These are phyloP conservation scores for Leonotis leonurus DNA, from an alignment of 257 asterid species.

Conservation along the genomic window DNA sequence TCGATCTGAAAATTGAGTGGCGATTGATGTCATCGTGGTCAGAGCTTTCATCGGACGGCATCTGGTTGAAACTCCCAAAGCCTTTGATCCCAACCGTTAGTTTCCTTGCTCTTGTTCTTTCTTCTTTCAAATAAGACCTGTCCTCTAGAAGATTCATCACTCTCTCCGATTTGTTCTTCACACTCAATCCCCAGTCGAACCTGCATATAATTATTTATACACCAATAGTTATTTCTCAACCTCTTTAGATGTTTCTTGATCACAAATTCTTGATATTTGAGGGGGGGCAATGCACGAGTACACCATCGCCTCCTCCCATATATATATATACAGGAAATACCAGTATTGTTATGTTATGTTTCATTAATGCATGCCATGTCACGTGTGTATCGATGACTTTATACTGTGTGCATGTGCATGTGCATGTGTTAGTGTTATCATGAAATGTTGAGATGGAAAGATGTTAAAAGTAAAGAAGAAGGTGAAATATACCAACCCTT, in stretches of 20 bases:
- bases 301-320: too few species aligned
- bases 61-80: slow-evolving; percentile 53
- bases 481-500: slow-evolving; percentile 37
- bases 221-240: background rate
- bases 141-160: slow-evolving; percentile 44
- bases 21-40: background rate
- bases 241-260: background rate
- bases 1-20: slow-evolving; percentile 14
- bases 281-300: too few species aligned
- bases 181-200: slow-evolving; percentile 77
- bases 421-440: too few species aligned
- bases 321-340: too few species aligned
- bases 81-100: slow-evolving; percentile 68
- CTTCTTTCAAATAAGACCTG: slow-evolving; percentile 48
- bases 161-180: slow-evolving; percentile 48
- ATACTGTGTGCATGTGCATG: too few species aligned
- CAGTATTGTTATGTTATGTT: too few species aligned
- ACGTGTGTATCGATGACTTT: too few species aligned
- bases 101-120: slow-evolving; percentile 56
- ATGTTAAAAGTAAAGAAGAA: background rate
- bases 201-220: slow-evolving; percentile 20
- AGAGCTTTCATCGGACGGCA: slow-evolving; percentile 2
- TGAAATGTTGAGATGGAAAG: background rate
- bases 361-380: too few species aligned
- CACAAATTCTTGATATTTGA: background rate